phyloP scores from a whole-genome alignment of 106 monocot genomes.

The Narthecium ossifragum region DNA sequence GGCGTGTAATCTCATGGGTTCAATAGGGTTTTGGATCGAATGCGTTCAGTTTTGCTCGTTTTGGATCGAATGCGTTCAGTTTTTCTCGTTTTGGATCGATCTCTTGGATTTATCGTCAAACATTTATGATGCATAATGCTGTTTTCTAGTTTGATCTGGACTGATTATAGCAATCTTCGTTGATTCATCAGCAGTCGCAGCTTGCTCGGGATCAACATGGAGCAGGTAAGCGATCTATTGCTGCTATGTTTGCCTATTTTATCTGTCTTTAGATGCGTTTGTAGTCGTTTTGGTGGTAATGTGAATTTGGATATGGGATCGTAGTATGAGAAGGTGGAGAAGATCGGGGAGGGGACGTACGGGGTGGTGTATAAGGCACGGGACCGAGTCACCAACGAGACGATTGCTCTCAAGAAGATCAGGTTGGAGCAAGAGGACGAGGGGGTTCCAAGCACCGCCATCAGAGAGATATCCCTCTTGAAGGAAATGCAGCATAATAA shows the following conservation, averaged over 20 bases:
- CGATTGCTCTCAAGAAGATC: conserved; percentile 75
- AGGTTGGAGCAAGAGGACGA: conserved; percentile 75
- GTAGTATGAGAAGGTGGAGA: conserved; percentile 81
- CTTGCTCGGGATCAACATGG: conserved; percentile 12
- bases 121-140: too few species aligned
- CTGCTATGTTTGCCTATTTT: neutral
- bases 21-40: too few species aligned
- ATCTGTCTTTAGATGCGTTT: too few species aligned
- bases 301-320: conserved; percentile 6
- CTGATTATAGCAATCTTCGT: too few species aligned
- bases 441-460: conserved; percentile 72
- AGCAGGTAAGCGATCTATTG: conserved; percentile 32
- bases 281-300: conserved; percentile 4
- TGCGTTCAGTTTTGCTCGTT: too few species aligned
- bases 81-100: too few species aligned
- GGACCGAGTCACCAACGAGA: conserved; percentile 60
- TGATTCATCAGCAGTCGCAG: too few species aligned
- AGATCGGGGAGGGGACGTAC: conserved; percentile 73
- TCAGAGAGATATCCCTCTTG: conserved; percentile 68
- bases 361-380: conserved; percentile 83
- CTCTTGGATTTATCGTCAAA: too few species aligned
- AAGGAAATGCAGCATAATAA: conserved; percentile 55
- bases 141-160: too few species aligned
- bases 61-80: too few species aligned
- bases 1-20: too few species aligned